These are phyloP conservation scores for Teratosphaeria viscida DNA, from an alignment of 2,329 filamentous ascomycete genomes.

Conservation along the genomic window DNA sequence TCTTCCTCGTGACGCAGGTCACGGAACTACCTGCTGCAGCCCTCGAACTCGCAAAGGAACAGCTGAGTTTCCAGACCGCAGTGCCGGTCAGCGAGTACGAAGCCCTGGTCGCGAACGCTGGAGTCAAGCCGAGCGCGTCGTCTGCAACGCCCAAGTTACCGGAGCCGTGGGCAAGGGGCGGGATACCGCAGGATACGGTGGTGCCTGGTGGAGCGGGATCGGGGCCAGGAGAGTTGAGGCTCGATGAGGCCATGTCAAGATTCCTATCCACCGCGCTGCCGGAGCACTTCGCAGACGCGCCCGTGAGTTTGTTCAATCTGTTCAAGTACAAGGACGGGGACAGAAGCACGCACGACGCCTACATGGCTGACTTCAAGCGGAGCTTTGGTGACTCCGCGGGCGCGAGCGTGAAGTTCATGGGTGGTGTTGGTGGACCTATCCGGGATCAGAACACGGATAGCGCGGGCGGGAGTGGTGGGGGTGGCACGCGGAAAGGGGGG, in stretches of 20 bases:
- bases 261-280: conserved; percentile 7
- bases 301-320: conserved; percentile 13
- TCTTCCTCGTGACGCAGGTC: not conserved
- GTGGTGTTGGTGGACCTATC: conserved; percentile 1
- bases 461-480: not conserved
- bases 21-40: not conserved
- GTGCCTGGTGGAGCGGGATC: not conserved
- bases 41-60: not conserved
- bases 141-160: not conserved
- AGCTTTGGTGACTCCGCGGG: conserved; percentile 9
- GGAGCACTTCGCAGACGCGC: not conserved
- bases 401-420: conserved; percentile 11
- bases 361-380: conserved; percentile 11
- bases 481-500: not conserved
- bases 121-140: not conserved
- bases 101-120: not conserved
- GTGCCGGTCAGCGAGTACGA: not conserved
- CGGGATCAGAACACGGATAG: not conserved
- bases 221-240: conserved; percentile 7
- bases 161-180: not conserved
- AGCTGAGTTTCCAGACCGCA: not conserved
- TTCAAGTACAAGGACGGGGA: conserved; percentile 10
- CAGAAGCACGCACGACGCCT: conserved; percentile 6
- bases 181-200: not conserved
- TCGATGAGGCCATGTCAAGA: conserved; percentile 7